A percentile compares a stretch with the other conserved stretches of the same genome.
Conservation (phyloP, 345 rosid species). For the thale cress (Arabidopsis thaliana) region TAIR10.1 NC_003075.7:15331001-15331500, state of each 20-base stretch:
- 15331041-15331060: not conserved
- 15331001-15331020: not conserved
- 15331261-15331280: not conserved
- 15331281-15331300: constrained; percentile 19
- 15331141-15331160: constrained; percentile 1
- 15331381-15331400: constrained; percentile 15
- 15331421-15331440: constrained; percentile 2
- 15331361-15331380: not conserved
- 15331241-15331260: not conserved
- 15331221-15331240: not conserved
- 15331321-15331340: not conserved
- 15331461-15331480: constrained; percentile 15
- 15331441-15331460: constrained; percentile 10
- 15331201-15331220: constrained; percentile 11
- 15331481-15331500: constrained; percentile 22
- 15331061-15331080: not conserved
- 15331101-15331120: not conserved
- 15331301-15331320: constrained; percentile 5
- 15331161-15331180: constrained; percentile 3
- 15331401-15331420: constrained; percentile 6
- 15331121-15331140: constrained; percentile 3
- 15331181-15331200: constrained; percentile 39
- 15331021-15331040: not conserved
- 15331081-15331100: not conserved
- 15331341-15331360: not conserved